These are phyloP conservation scores for Amorphotheca resinae DNA, from an alignment of 495 filamentous ascomycete genomes.

Conservation along the genomic window DNA sequence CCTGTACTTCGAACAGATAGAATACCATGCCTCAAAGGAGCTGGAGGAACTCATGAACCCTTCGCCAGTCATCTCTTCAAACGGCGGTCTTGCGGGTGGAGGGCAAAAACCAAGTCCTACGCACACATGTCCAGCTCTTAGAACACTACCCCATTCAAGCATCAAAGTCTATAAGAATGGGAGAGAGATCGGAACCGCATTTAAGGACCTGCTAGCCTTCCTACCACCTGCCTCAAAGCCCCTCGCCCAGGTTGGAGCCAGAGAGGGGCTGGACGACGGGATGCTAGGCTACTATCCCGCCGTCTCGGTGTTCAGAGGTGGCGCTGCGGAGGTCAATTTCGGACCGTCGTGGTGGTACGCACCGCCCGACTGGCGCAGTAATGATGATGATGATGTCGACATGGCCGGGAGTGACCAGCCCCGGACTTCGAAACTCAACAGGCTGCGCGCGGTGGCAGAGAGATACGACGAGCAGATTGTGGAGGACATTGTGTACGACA, in stretches of 20 bases:
- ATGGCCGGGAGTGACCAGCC: slow-evolving; percentile 31
- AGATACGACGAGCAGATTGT: slow-evolving; percentile 90
- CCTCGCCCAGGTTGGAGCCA: slow-evolving; percentile 55
- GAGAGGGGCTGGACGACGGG: slow-evolving; percentile 81
- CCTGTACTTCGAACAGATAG: slow-evolving; percentile 90
- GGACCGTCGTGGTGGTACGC: slow-evolving; percentile 83
- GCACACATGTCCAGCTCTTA: slow-evolving; percentile 55
- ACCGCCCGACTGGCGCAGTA: slow-evolving; percentile 41
- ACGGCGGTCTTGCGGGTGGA: slow-evolving; percentile 16
- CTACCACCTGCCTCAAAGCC: slow-evolving; percentile 81
- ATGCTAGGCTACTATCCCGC: slow-evolving; percentile 92
- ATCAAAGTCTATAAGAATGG: slow-evolving; percentile 93
- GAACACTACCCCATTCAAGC: slow-evolving; percentile 73
- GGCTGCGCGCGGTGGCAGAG: slow-evolving; percentile 52
- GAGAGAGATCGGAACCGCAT: slow-evolving; percentile 70
- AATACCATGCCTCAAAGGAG: slow-evolving; percentile 79
- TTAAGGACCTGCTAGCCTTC: slow-evolving; percentile 81
- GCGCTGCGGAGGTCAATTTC: slow-evolving; percentile 84
- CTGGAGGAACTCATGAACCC: slow-evolving; percentile 79
- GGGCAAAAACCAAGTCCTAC: slow-evolving; percentile 40
- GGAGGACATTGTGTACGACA: slow-evolving; percentile 84
- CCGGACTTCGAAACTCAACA: slow-evolving; percentile 1
- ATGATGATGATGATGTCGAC: slow-evolving; percentile 33
- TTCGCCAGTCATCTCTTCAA: slow-evolving; percentile 38
- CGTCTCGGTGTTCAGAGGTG: slow-evolving; percentile 81